These are phyloP conservation scores for Xylaria sp. DNA, from an alignment of 2,329 filamentous ascomycete species.

Conservation along the genomic window DNA sequence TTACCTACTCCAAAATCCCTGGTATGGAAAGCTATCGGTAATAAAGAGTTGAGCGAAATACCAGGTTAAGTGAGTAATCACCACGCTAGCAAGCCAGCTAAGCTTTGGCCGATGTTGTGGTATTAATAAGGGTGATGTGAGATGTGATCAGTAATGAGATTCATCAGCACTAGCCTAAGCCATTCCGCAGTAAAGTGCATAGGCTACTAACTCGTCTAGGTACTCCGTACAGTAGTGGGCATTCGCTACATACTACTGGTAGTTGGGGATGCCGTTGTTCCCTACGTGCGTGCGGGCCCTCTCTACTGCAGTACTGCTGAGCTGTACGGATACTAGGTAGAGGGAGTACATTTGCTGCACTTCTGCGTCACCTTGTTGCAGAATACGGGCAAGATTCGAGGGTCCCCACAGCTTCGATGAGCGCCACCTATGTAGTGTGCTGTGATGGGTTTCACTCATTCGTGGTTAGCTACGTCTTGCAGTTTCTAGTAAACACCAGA, in stretches of 20 bases:
- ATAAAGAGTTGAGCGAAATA: background rate
- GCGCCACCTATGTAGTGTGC: background rate
- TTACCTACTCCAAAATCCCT: background rate
- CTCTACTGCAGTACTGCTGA: background rate
- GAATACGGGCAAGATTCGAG: background rate
- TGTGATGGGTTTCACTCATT: no score
- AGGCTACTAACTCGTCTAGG: background rate
- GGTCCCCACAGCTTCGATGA: background rate
- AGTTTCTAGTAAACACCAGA: no score
- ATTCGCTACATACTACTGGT: no score
- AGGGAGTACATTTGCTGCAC: background rate
- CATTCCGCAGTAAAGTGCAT: background rate
- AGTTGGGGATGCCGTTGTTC: background rate
- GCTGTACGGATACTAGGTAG: background rate
- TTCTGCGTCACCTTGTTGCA: background rate
- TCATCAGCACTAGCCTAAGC: constrained; percentile 6
- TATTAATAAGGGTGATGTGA: background rate
- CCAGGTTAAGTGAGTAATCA: background rate
- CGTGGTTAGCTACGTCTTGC: no score
- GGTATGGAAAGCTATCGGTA: background rate
- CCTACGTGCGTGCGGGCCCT: constrained; percentile 8
- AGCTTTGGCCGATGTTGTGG: background rate
- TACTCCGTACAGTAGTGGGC: no score
- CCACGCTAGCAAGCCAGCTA: background rate
- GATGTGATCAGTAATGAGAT: constrained; percentile 15